These are phyloP conservation scores for Alternaria consortialis DNA, from an alignment of 2,329 filamentous ascomycete genomes.

Conservation along the genomic window DNA sequence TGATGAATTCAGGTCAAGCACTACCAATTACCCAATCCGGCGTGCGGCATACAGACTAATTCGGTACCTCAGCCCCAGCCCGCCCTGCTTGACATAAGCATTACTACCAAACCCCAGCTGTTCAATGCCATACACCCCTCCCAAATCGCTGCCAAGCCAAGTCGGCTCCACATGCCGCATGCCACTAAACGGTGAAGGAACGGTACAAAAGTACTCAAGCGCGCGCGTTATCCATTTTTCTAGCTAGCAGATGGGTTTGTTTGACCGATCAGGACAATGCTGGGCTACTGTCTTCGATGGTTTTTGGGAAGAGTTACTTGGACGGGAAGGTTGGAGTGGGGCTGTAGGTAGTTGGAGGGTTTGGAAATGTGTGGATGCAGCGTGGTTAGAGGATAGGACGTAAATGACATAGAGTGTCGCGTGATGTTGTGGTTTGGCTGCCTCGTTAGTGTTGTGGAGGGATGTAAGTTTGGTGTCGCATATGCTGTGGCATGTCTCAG, in stretches of 20 bases:
- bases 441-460: background rate
- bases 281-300: constrained; percentile 15
- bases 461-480: background rate
- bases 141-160: background rate
- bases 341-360: background rate
- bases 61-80: background rate
- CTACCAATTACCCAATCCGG: background rate
- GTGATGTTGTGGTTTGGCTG: background rate
- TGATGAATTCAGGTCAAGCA: background rate
- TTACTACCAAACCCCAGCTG: background rate
- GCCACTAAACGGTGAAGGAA: constrained; percentile 5
- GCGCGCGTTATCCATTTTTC: background rate
- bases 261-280: constrained; percentile 20
- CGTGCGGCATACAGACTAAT: background rate
- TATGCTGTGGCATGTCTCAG: background rate
- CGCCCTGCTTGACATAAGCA: background rate
- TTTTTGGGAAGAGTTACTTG: constrained; percentile 7
- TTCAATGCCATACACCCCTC: background rate
- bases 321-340: constrained; percentile 16
- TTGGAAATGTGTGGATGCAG: background rate
- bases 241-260: background rate
- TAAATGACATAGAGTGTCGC: background rate
- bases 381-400: background rate
- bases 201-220: constrained; percentile 1
- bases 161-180: background rate